These are phyloP conservation scores for Talaromyces sp. DNA, from an alignment of 2,329 filamentous ascomycete species.

Conservation along the genomic window DNA sequence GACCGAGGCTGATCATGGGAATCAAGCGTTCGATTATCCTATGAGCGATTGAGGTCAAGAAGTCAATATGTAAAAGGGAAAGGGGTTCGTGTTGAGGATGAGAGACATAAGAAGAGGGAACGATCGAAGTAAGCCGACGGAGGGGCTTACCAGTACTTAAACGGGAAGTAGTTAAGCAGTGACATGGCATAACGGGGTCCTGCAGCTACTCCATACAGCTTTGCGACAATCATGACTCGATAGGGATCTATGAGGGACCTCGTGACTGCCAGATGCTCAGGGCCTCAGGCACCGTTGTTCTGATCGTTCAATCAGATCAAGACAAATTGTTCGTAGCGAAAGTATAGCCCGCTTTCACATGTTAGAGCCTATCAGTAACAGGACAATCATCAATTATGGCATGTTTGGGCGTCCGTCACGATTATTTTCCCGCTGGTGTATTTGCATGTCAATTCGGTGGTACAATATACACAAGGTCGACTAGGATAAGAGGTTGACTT, in stretches of 20 bases:
- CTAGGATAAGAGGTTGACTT: too few species aligned
- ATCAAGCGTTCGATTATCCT: background rate
- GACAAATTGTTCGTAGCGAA: background rate
- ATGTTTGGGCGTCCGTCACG: background rate
- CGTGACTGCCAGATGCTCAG: background rate
- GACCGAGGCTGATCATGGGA: background rate
- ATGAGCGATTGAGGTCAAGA: background rate
- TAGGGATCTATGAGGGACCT: background rate
- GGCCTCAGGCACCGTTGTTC: background rate
- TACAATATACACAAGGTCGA: too few species aligned
- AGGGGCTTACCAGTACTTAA: background rate
- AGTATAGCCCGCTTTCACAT: background rate
- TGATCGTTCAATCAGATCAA: background rate
- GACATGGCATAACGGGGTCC: background rate
- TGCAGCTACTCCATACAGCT: background rate
- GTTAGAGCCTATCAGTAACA: background rate
- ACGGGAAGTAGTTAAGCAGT: background rate
- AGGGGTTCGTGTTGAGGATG: background rate
- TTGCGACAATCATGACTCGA: background rate
- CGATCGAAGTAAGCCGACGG: background rate
- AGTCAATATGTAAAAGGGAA: background rate
- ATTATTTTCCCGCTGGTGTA: background rate
- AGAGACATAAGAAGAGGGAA: background rate
- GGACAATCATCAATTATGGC: background rate
- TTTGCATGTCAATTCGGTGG: background rate